These are phyloP conservation scores for Plasmodiophora brassicae DNA, from an alignment of 208 protist genomes.

Conservation along the genomic window DNA sequence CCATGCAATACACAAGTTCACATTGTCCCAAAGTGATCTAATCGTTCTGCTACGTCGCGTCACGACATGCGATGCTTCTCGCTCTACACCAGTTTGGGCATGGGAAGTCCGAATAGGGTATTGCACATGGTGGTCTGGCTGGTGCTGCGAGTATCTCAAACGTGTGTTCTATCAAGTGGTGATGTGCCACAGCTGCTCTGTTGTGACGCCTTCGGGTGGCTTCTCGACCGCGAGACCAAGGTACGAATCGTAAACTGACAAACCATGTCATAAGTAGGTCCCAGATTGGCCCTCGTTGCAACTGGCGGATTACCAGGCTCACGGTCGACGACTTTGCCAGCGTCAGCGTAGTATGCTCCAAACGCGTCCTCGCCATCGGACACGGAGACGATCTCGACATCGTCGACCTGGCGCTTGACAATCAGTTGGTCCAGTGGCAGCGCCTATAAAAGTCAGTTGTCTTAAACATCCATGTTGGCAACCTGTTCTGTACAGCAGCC, in stretches of 20 bases:
- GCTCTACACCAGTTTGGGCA: too few species aligned
- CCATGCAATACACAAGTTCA: too few species aligned
- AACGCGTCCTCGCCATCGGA: slow-evolving; percentile 68
- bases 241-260: slow-evolving; percentile 32
- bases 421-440: slow-evolving; percentile 22
- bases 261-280: background rate
- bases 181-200: background rate
- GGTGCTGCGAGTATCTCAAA: too few species aligned
- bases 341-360: slow-evolving; percentile 80
- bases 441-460: background rate
- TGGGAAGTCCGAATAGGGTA: too few species aligned
- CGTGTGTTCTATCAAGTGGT: too few species aligned
- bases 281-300: background rate
- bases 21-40: too few species aligned
- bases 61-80: too few species aligned
- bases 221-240: slow-evolving; percentile 80
- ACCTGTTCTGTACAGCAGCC: background rate
- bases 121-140: too few species aligned
- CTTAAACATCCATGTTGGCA: background rate
- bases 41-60: too few species aligned
- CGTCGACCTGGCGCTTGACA: slow-evolving; percentile 53
- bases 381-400: slow-evolving; percentile 70
- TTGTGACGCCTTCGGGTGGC: slow-evolving; percentile 60
- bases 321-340: slow-evolving; percentile 70
- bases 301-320: slow-evolving; percentile 57